Base-by-base conservation (phyloP, 148 eudicot species). In the Rhododendron kiyosumense region DNA sequence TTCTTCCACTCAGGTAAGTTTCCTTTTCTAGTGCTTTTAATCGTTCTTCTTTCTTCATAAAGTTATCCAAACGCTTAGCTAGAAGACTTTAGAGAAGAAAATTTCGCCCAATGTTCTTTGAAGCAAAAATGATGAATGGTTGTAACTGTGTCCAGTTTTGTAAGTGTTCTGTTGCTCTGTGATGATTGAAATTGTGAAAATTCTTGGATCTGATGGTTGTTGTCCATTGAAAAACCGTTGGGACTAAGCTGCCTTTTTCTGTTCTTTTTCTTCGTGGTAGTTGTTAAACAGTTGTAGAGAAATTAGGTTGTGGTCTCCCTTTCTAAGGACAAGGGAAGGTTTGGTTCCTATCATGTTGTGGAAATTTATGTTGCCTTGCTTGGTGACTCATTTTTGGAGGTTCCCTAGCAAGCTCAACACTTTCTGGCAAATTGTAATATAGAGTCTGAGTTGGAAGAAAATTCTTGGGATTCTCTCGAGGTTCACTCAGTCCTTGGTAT, bases 1-100 rank as follows among this genome's bases (percentile, higher is more conserved):
- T 88, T 97, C 99, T 51, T 97, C 99, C 49, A 97, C 99, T 82
- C 99, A 97, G 87, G 99, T 97, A 92, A 89, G 94, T 65, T 83
- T 49, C 49, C 49, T 48, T 80, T 59, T 79, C 71, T 26, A 85
- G 1, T 77, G 59, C 32, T 65, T 76, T 24, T 61, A 71, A 61
- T 69, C 5, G 22, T 69, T 78, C 11, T 77, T n/a, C 0, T 69
- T 51, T 49, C 81, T 48, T 49, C 49, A 7, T 43, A 32, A 61
- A 24, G 14, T 54, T 2, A 9, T 54, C 28, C 74, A n/a, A 24
- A n/a, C 2, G 8, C 30, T 49, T 49, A 49, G 63, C 14, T 79
- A 79, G 41, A 48, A 79, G 82, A 79, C 3, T 48, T 79, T 26
- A 38, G n/a, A 46, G 7, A 28, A 7, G 10, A 49, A 79, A 79